phyloP scores from a whole-genome alignment of 129 eudicot genomes.

The Saposhnikovia divaricata region DNA sequence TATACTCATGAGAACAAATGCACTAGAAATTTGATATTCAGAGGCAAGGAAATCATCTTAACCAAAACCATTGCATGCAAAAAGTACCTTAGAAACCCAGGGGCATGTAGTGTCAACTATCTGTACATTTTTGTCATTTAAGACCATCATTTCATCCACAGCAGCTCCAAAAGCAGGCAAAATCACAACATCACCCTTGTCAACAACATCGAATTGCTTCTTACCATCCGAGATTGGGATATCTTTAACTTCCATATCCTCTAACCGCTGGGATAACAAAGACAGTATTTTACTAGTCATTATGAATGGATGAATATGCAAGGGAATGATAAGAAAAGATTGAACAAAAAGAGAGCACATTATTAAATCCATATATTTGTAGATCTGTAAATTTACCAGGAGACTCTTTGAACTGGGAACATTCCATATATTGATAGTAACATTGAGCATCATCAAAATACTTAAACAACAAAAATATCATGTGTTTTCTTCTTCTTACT shows the following conservation, averaged over 20 bases:
- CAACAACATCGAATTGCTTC: slow-evolving; percentile 69
- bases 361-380: neutral
- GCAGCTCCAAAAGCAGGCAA: slow-evolving; percentile 97
- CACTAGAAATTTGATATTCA: neutral
- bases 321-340: neutral
- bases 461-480: neutral
- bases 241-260: slow-evolving; percentile 62
- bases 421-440: neutral
- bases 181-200: slow-evolving; percentile 77
- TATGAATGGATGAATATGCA: neutral
- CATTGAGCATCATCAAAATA: neutral
- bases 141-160: slow-evolving; percentile 66
- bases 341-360: neutral
- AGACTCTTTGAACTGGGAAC: neutral
- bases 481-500: neutral
- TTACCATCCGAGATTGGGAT: slow-evolving; percentile 52
- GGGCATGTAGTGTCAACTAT: slow-evolving; percentile 96
- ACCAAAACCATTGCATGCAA: neutral
- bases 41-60: slow-evolving; percentile 1
- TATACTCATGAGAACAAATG: slow-evolving; percentile 9
- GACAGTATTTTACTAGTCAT: slow-evolving; percentile 9
- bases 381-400: neutral
- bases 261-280: slow-evolving; percentile 49
- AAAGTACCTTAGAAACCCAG: slow-evolving; percentile 80
- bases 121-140: slow-evolving; percentile 67